Evolutionary conservation across 2,329 filamentous ascomycete species (phyloP).

Genomic region (Verticillium isaacii): DNA sequence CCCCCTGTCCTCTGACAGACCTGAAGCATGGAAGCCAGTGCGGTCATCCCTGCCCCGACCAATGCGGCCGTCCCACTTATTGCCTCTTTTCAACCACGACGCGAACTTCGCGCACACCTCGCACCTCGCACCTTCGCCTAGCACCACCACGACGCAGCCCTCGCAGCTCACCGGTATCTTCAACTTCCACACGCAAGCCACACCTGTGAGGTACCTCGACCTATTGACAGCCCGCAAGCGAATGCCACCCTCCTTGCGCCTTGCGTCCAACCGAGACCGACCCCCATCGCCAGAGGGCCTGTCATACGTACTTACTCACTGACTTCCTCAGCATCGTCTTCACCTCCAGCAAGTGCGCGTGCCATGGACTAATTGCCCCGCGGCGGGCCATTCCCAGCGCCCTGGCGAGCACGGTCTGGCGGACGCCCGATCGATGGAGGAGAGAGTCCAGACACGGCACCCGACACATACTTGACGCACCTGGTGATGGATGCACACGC

Average conservation of each 20-base stretch:
- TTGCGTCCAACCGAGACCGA: background rate
- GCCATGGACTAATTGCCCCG: too few relatives aligned
- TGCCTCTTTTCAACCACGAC: background rate
- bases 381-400: too few relatives aligned
- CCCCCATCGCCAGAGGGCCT: background rate
- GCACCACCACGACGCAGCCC: too few relatives aligned
- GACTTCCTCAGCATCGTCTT: background rate
- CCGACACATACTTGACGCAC: background rate
- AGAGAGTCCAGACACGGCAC: background rate
- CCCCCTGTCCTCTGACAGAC: constrained; percentile 41
- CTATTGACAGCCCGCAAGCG: background rate
- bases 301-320: background rate
- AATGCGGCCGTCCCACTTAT: background rate
- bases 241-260: background rate
- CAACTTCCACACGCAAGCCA: background rate
- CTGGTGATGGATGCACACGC: background rate
- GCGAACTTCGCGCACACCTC: constrained; percentile 1
- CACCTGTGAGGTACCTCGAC: background rate
- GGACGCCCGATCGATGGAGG: background rate
- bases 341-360: too few relatives aligned
- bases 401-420: too few relatives aligned
- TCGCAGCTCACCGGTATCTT: too few relatives aligned
- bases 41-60: background rate
- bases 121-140: background rate
- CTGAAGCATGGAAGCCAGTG: constrained; percentile 33